Evolutionary conservation across 2,329 filamentous ascomycete genomes (phyloP).

Genomic region (Aspergillus proliferans): DNA sequence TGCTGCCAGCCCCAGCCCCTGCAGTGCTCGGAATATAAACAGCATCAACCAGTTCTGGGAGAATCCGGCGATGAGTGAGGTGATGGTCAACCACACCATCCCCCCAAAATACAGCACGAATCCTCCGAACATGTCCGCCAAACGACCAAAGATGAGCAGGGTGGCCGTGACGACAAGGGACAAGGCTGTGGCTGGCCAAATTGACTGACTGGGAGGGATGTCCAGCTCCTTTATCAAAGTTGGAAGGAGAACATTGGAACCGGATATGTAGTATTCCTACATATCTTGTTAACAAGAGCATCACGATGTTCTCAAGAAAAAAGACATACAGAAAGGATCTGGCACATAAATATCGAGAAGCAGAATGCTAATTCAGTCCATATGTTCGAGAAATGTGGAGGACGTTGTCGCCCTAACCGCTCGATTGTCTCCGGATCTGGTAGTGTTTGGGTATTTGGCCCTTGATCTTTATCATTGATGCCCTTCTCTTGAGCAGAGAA

Average conservation of each 20-base stretch:
- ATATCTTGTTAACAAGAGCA: not conserved
- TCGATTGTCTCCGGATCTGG: conserved; percentile 39
- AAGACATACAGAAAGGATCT: conserved; percentile 52
- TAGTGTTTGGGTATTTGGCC: not conserved
- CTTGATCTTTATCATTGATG: not conserved
- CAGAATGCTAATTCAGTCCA: conserved; percentile 58
- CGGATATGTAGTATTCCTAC: conserved; percentile 69
- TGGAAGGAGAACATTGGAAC: conserved; percentile 65
- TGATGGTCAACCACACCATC: conserved; percentile 57
- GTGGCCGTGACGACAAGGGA: conserved; percentile 45
- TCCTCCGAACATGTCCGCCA: conserved; percentile 58
- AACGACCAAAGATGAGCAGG: conserved; percentile 49
- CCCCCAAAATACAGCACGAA: conserved; percentile 60
- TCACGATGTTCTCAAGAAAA: not conserved
- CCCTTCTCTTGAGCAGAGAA: not conserved
- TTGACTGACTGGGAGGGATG: conserved; percentile 59
- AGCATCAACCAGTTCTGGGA: conserved; percentile 62
- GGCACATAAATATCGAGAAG: conserved; percentile 56
- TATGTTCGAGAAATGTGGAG: conserved; percentile 47
- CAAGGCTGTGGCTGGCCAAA: conserved; percentile 50
- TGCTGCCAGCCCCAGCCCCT: conserved; percentile 67
- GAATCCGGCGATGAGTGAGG: conserved; percentile 66
- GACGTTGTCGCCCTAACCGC: conserved; percentile 56
- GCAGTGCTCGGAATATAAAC: conserved; percentile 65
- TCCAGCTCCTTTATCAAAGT: conserved; percentile 55